Evolutionary conservation across 73 alveolate species (phyloP).

Genomic region (Uronychia setigera): DNA sequence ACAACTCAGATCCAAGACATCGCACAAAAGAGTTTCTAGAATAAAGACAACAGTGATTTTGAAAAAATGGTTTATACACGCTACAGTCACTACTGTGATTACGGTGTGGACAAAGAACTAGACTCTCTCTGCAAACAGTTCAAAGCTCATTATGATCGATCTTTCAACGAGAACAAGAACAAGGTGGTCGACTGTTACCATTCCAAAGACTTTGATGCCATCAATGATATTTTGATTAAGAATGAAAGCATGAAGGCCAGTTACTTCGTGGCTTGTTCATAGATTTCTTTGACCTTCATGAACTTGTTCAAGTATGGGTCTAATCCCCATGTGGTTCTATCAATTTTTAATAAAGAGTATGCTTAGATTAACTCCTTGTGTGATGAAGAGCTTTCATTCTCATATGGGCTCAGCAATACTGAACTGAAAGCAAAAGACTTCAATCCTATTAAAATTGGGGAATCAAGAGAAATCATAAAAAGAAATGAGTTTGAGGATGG

Average conservation of each 20-base stretch:
- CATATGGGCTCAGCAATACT: conserved; percentile 13
- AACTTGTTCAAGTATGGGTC: conserved; percentile 32
- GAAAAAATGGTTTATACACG: conserved; percentile 44
- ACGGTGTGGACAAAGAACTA: conserved; percentile 24
- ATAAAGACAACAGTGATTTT: conserved; percentile 22
- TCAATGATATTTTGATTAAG: conserved; percentile 30
- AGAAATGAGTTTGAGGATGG: conserved; percentile 11
- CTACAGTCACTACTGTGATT: conserved; percentile 49
- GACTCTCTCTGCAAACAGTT: conserved; percentile 47
- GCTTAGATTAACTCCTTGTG: conserved; percentile 39
- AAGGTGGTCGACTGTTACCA: conserved; percentile 39
- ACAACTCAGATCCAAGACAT: conserved; percentile 28
- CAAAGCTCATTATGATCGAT: conserved; percentile 26
- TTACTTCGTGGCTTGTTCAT: conserved; percentile 39
- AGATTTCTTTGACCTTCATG: conserved; percentile 20
- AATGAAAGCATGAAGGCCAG: conserved; percentile 41
- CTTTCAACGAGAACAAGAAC: conserved; percentile 50
- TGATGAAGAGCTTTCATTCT: conserved; percentile 40
- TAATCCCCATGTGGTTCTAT: conserved; percentile 26
- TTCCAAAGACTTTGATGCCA: conserved; percentile 36
- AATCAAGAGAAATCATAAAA: conserved; percentile 18
- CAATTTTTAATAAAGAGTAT: conserved; percentile 41
- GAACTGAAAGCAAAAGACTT: conserved; percentile 19
- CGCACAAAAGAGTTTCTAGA: conserved; percentile 6
- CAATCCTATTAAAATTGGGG: conserved; percentile 37